Evolutionary conservation across 352 stramenopile species (phyloP).

Genomic region (Pythium coloratum): DNA sequence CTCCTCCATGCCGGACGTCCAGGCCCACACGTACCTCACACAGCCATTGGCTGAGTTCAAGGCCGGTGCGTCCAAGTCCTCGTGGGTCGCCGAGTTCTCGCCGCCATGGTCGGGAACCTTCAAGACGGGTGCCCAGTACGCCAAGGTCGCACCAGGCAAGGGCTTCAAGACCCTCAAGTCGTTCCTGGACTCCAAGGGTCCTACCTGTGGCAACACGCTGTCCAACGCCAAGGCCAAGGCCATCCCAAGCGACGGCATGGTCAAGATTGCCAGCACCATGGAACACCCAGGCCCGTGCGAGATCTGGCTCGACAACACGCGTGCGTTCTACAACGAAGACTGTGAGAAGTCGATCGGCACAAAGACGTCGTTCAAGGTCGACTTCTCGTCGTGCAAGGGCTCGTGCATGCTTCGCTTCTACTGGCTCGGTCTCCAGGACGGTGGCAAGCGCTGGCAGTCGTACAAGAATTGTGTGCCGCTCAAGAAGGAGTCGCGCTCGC

Average conservation of each 20-base stretch:
- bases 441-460: conserved; percentile 10
- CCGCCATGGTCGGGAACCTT: conserved; percentile 14
- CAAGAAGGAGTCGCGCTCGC: conserved; percentile 1
- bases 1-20: neutral
- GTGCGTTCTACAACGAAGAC: conserved; percentile 20
- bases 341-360: conserved; percentile 8
- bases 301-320: conserved; percentile 19
- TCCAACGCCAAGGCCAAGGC: conserved; percentile 12
- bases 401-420: conserved; percentile 25
- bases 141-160: conserved; percentile 3
- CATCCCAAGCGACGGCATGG: conserved; percentile 16
- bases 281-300: conserved; percentile 12
- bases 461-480: conserved; percentile 1
- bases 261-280: conserved; percentile 11
- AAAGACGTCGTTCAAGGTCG: conserved; percentile 4
- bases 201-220: conserved; percentile 19
- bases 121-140: conserved; percentile 13
- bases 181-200: conserved; percentile 23
- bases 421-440: conserved; percentile 28
- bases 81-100: conserved; percentile 13
- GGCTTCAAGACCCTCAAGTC: conserved; percentile 17
- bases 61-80: conserved; percentile 9
- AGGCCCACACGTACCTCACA: conserved; percentile 11
- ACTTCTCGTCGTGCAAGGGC: conserved; percentile 21
- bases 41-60: conserved; percentile 17